Evolutionary conservation across 2,329 filamentous ascomycete genomes (phyloP).

Genomic region (Penicillium psychrosexuale): DNA sequence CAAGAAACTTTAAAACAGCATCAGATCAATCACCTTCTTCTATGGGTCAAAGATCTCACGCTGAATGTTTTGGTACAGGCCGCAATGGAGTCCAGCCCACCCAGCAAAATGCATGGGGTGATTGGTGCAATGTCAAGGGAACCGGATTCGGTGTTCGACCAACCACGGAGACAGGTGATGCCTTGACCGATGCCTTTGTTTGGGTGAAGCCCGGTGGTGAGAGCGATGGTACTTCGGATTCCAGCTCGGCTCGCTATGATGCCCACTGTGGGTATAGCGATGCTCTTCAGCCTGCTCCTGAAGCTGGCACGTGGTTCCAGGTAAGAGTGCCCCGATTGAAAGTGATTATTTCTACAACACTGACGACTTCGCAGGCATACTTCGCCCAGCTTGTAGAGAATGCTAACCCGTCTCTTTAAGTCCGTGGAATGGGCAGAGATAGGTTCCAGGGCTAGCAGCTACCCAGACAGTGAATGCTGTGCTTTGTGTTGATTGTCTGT

Average conservation of each 20-base stretch:
- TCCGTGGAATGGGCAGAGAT: no score
- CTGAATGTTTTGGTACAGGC: slow-evolving; percentile 30
- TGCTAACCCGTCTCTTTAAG: slow-evolving; percentile 27
- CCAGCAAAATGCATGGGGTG: slow-evolving; percentile 55
- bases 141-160: slow-evolving; percentile 65
- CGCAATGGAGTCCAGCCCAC: slow-evolving; percentile 63
- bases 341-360: slow-evolving; percentile 24
- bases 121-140: slow-evolving; percentile 66
- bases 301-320: slow-evolving; percentile 67
- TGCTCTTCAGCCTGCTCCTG: slow-evolving; percentile 62
- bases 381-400: slow-evolving; percentile 30
- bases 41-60: not conserved
- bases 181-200: slow-evolving; percentile 62
- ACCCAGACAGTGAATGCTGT: no score
- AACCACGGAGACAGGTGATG: slow-evolving; percentile 58
- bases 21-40: not conserved
- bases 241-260: slow-evolving; percentile 52
- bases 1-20: fast-evolving
- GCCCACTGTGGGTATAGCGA: slow-evolving; percentile 53
- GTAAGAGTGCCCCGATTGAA: slow-evolving; percentile 35
- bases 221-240: slow-evolving; percentile 52
- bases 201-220: slow-evolving; percentile 68
- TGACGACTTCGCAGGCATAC: slow-evolving; percentile 23
- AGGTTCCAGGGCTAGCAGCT: no score
- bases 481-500: no score